Base-by-base conservation (phyloP, 805 yeast genomes). In the Jamesozyma piceae region DNA sequence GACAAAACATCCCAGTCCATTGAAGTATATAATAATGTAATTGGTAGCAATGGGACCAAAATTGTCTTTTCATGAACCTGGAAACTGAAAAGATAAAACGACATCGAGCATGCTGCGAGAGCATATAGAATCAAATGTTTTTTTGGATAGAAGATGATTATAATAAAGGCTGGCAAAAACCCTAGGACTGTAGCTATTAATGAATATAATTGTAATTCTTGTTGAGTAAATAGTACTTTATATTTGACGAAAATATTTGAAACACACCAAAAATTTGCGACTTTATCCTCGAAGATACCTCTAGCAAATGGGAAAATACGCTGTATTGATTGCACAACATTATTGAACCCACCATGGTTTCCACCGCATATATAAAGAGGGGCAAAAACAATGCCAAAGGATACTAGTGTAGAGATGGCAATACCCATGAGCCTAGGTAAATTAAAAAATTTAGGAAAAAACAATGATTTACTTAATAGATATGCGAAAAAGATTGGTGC, bases 191-290 rank as follows among this genome's bases (percentile, higher is more conserved):
- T 84, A 1, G 76, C 58, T 0, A 68, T 37, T 30, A 82, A 58
- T 1, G 92, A 77, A 5, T 75, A 48, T 24, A 67, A 54, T 46
- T 85, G 84, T 36, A 92, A 68, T 52, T 82, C 75, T 13, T 67
- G 64, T 15, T 71, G 68, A 2, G 76, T 58, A 54, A 83, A 81
- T 0, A 71, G 39, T 4, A 63, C 53, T 49, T 75, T 78, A 55
- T 86, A 81, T 59, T 90, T 90, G 57, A 89, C 60, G 10, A 87
- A 48, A 1, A 82, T 68, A 60, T 92, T 92, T 1, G 88, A 68
- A n/a, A 95, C 81, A 62, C 97, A 89, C 99, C 99, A 92, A 55
- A 92, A 82, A 58, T 89, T 92, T 32, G 95, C 95, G 14, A 92
- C 97, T 60, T 92, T 92, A 58, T 92, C 97, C 61, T 92, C 98